Evolutionary conservation across 1,284 basidiomycete species (phyloP).

Genomic region (Tetrapyrgos nigripes): DNA sequence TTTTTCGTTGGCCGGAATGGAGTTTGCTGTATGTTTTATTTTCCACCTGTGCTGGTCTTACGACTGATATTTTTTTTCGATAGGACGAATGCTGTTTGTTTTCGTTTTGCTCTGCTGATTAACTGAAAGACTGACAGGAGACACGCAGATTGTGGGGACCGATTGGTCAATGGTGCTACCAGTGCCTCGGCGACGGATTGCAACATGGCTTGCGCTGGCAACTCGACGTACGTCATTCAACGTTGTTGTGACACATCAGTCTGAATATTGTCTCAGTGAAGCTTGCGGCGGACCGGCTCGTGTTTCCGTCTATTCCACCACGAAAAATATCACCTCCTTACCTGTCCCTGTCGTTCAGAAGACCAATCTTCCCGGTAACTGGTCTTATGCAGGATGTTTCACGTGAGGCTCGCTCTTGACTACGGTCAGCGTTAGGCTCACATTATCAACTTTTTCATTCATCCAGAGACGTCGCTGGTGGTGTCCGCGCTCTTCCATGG

Average conservation of each 20-base stretch:
- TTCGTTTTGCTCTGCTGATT: neutral
- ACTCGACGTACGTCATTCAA: constrained; percentile 61
- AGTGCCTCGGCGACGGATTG: constrained; percentile 57
- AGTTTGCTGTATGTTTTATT: constrained; percentile 44
- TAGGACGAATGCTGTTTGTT: constrained; percentile 62
- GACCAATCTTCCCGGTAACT: constrained; percentile 64
- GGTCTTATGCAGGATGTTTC: constrained; percentile 71
- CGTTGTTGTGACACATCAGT: constrained; percentile 4
- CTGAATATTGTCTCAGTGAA: constrained; percentile 46
- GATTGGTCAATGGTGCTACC: constrained; percentile 66
- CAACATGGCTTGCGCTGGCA: constrained; percentile 71
- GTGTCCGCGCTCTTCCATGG: constrained; percentile 61
- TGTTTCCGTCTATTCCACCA: constrained; percentile 69
- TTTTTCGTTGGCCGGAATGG: constrained; percentile 53
- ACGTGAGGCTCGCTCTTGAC: constrained; percentile 46
- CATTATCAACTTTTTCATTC: neutral
- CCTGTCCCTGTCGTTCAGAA: constrained; percentile 65
- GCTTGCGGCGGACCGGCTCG: constrained; percentile 74
- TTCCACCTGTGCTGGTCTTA: neutral
- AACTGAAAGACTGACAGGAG: neutral
- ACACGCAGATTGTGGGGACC: constrained; percentile 65
- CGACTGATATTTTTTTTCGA: constrained; percentile 17
- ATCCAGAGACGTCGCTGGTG: neutral
- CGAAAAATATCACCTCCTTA: constrained; percentile 52
- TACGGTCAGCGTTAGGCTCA: neutral